Percentiles rank a stretch among this genome's conserved stretches.
Conservation (phyloP, 805 yeast genomes). For the Ogataea zsoltii region DNA sequence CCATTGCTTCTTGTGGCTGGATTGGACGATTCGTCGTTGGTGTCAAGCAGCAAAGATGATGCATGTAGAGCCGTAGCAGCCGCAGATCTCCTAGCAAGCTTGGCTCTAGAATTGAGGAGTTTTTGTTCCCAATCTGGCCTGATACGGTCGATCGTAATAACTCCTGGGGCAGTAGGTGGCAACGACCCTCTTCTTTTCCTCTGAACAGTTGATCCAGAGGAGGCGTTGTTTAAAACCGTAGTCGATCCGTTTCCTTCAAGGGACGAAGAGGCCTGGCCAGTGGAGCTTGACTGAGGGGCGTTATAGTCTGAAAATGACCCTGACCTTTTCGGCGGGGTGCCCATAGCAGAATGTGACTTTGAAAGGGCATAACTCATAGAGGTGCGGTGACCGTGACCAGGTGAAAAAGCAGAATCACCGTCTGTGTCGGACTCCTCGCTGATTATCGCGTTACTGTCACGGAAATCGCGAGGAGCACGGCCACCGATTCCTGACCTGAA, state of each 20-base stretch:
- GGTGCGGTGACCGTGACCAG: conserved; percentile 14
- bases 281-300: background rate
- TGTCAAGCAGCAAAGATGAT: conserved; percentile 63
- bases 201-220: background rate
- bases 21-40: conserved; percentile 4
- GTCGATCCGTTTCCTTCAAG: background rate
- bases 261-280: background rate
- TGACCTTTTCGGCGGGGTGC: conserved; percentile 28
- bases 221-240: background rate
- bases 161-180: conserved; percentile 67
- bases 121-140: conserved; percentile 92
- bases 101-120: conserved; percentile 68
- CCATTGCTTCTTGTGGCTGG: conserved; percentile 1
- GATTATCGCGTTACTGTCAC: conserved; percentile 18
- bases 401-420: conserved; percentile 3
- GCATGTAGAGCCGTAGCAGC: conserved; percentile 95
- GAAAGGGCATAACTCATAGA: conserved; percentile 30
- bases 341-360: conserved; percentile 28
- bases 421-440: conserved; percentile 25
- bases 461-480: conserved; percentile 47
- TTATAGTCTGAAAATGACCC: conserved; percentile 10
- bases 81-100: conserved; percentile 83
- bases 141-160: conserved; percentile 76
- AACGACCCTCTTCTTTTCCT: conserved; percentile 51
- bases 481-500: conserved; percentile 61